phyloP scores from a whole-genome alignment of 129 eudicot genomes.

The Helianthus tuberosus region DNA sequence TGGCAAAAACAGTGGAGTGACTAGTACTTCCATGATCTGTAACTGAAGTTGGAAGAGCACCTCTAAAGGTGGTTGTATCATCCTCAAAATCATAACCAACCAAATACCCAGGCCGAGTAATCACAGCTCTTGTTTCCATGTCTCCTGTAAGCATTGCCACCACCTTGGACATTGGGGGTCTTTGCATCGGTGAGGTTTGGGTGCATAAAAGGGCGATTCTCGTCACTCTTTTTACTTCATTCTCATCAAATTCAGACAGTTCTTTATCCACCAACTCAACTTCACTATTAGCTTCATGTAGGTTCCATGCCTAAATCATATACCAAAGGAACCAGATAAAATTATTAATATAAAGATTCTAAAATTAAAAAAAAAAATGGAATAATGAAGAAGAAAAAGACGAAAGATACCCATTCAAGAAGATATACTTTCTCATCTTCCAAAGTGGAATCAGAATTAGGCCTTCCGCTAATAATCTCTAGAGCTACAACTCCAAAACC shows the following conservation, averaged over 20 bases:
- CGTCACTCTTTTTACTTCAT: conserved; percentile 52
- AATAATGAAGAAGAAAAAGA: conserved; percentile 1
- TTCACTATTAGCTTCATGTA: conserved; percentile 50
- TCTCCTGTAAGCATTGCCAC: conserved; percentile 86
- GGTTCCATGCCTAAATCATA: conserved; percentile 72
- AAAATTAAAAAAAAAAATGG: not conserved
- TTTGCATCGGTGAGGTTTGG: conserved; percentile 58
- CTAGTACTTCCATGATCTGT: conserved; percentile 14
- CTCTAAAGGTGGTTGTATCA: conserved; percentile 35
- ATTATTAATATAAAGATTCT: not conserved
- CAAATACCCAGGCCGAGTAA: conserved; percentile 62
- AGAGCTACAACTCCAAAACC: conserved; percentile 92
- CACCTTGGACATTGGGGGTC: conserved; percentile 88
- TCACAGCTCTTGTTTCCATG: conserved; percentile 43
- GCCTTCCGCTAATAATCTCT: conserved; percentile 77
- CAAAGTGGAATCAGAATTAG: conserved; percentile 65
- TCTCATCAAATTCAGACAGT: conserved; percentile 42
- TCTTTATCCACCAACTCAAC: conserved; percentile 61
- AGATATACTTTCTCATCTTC: conserved; percentile 63
- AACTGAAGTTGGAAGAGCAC: conserved; percentile 12
- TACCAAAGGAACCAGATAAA: not conserved
- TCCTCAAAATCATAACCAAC: conserved; percentile 59
- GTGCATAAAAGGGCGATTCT: conserved; percentile 70
- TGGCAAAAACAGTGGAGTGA: not conserved
- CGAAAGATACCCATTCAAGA: conserved; percentile 67